phyloP scores from a whole-genome alignment of 495 filamentous ascomycete species.

The Tetracladium setigerum region DNA sequence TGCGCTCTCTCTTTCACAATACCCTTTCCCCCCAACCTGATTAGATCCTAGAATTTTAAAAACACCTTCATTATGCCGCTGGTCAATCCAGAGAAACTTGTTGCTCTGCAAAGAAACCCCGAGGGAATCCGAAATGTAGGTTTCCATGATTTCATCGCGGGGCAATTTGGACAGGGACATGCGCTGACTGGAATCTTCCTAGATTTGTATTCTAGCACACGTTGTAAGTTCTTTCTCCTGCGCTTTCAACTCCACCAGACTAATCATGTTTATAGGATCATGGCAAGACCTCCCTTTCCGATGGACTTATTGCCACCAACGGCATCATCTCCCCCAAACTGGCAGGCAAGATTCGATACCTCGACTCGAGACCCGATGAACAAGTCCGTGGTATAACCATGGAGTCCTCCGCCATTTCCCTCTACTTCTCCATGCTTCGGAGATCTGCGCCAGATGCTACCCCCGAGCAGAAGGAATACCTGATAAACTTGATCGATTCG shows the following conservation, averaged over 20 bases:
- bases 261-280: conserved; percentile 55
- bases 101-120: conserved; percentile 73
- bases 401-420: conserved; percentile 96
- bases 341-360: conserved; percentile 94
- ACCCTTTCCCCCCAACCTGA: not conserved
- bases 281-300: conserved; percentile 96
- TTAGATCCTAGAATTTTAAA: conserved; percentile 1
- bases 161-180: conserved; percentile 31
- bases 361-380: conserved; percentile 95
- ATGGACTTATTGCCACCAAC: conserved; percentile 95
- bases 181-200: conserved; percentile 20
- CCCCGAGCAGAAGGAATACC: conserved; percentile 73
- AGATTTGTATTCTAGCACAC: conserved; percentile 98
- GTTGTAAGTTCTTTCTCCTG: conserved; percentile 54
- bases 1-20: not conserved
- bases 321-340: conserved; percentile 98
- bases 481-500: conserved; percentile 97
- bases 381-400: conserved; percentile 97
- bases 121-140: conserved; percentile 84
- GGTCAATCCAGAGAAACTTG: conserved; percentile 78
- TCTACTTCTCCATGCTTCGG: conserved; percentile 85
- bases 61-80: conserved; percentile 63
- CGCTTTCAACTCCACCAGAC: not conserved
- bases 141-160: conserved; percentile 19
- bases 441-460: conserved; percentile 57